Evolutionary conservation across 2,329 filamentous ascomycete genomes (phyloP), one percentile per base, ranked within the genome.

Genomic region (Niveomyces coronatus): DNA sequence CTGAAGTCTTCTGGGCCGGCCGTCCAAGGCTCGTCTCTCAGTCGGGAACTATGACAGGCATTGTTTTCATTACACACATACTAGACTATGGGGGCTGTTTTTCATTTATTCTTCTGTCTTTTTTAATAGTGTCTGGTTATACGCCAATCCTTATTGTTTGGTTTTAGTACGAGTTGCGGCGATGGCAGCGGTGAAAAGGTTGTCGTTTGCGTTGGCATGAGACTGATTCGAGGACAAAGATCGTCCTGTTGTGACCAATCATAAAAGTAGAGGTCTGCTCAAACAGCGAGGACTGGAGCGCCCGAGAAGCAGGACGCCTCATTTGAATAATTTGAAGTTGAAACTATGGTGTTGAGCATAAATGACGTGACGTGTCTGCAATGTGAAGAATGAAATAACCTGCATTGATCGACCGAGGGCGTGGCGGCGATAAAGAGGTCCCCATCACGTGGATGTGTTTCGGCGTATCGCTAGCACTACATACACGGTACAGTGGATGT

Each of bases 61-160:
- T 53, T 49, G 37, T 41, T 47, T 48, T 47, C 43, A 44, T 40
- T 34, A 39, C 29, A 23, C 37, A 37, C 38, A 54, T 48, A 53
- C 49, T 57, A 57, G 53, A 56, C 49, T 52, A 50, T 34, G n/a
- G 49, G 49, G 48, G 39, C 44, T 41, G 33, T 43, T 41, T 50
- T 42, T 53, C 46, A 47, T 45, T 53, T 31, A 44, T 49, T 35
- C 35, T 40, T 39, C 45, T 20, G 45, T 53, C 48, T 47, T 48
- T 42, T 42, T 38, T 41, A 41, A 41, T 41, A 41, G 18, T 41
- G 33, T 33, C 39, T 41, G 28, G 39, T 37, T 41, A 37, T 41
- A 37, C 29, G 39, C 29, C 33, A 37, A 35, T 37, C 19, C 17
- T 28, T 33, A 34, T 36, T n/a, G 39, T 44, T 32, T 31, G 34